Base-by-base conservation (phyloP, 192 early-diverging fungal species). In the Chytriomyces hyalinus region DNA sequence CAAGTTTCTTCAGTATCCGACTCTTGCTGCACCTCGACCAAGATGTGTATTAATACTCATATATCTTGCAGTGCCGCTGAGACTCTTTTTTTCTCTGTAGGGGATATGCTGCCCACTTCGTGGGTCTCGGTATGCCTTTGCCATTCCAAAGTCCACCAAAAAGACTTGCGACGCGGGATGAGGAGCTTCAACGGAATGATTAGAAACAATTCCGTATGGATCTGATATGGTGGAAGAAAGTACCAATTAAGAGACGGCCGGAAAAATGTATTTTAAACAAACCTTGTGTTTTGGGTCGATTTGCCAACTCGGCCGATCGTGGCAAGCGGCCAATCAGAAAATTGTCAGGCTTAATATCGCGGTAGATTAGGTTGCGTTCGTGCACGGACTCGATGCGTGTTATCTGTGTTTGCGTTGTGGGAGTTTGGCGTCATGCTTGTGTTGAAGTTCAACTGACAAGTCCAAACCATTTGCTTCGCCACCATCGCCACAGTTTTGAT, bases 31-130 rank as follows among this genome's bases (percentile, higher is more conserved):
- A 93, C 93, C 93, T 86, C 97, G 84, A 36, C 97, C 97, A 26
- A 97, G 85, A 80, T 99, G 97, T 24, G 97, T 99, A 85, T 99
- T 96, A 77, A 97, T 93, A 83, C 93, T 94, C 75, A 94, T 94
- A 78, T 96, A 97, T 74, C 95, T 87, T 36, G 94, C 93, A 48
- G 95, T 97, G 45, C 95, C 95, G 22, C 93, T 96, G 70, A 97
- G 84, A 82, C 94, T 95, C 87, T 97, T 96, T 85, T 95, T 92
- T 81, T 97, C 94, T 78, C 92, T 88, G 82, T 96, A 96, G 6
- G 94, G 92, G 73, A 97, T 95, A 85, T 97, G 95, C 79, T 92
- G 81, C 68, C 92, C 88, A 50, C 91, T 95, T 80, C 90, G 89
- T 51, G 92, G 90, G 79, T 95, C 93, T 57, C 91, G 90, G 82